Evolutionary conservation across 2,329 filamentous ascomycete genomes (phyloP).

Genomic region (Fusarium heterosporum): DNA sequence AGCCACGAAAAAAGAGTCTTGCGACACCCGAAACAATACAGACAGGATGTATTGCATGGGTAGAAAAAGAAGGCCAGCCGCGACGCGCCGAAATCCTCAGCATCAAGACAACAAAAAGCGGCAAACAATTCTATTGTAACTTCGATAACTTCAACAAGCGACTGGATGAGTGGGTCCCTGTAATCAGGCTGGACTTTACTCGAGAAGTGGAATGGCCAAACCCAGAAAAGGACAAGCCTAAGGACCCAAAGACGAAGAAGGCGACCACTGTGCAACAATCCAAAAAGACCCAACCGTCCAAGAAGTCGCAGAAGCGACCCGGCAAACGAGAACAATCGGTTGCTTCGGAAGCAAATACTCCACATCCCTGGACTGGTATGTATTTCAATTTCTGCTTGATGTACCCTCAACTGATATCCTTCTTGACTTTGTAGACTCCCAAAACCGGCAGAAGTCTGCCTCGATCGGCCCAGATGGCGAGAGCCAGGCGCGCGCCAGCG

Average conservation of each 20-base stretch:
- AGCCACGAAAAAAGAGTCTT: slow-evolving; percentile 76
- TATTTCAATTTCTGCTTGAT: background rate
- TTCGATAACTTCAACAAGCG: slow-evolving; percentile 98
- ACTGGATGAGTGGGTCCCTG: slow-evolving; percentile 86
- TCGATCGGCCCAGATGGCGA: slow-evolving; percentile 58
- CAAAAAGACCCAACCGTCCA: slow-evolving; percentile 69
- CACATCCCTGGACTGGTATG: slow-evolving; percentile 63
- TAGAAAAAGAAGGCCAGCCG: slow-evolving; percentile 79
- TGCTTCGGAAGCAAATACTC: slow-evolving; percentile 64
- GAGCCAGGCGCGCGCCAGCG: slow-evolving; percentile 57
- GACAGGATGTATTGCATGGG: slow-evolving; percentile 70
- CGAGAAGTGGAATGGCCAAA: slow-evolving; percentile 97
- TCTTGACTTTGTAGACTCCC: slow-evolving; percentile 62
- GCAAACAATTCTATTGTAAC: slow-evolving; percentile 93
- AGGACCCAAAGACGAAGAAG: slow-evolving; percentile 81
- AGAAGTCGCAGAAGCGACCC: slow-evolving; percentile 68
- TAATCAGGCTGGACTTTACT: slow-evolving; percentile 83
- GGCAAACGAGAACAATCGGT: slow-evolving; percentile 68
- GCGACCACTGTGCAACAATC: slow-evolving; percentile 61
- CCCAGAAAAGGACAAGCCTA: slow-evolving; percentile 85
- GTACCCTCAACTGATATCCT: background rate
- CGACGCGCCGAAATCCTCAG: slow-evolving; percentile 97
- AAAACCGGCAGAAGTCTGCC: slow-evolving; percentile 59
- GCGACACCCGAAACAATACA: slow-evolving; percentile 85
- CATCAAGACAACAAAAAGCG: slow-evolving; percentile 89